Evolutionary conservation across 192 early-diverging fungal species (phyloP).

Genomic region (Podila horticola): DNA sequence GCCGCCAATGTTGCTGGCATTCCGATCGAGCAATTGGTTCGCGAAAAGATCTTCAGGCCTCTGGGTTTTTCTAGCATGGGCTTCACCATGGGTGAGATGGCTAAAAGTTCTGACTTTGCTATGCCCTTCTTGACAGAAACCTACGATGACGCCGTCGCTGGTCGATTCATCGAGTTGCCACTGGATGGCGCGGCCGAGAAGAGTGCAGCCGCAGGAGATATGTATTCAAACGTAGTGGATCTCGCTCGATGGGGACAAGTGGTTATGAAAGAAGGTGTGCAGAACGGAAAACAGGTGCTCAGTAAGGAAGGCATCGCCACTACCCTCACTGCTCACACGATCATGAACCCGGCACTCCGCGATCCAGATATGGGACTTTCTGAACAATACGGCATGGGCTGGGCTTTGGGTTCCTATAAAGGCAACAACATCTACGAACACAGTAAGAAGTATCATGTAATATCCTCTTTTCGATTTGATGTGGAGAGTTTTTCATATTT

Average conservation of each 20-base stretch:
- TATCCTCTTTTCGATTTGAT: too few relatives aligned
- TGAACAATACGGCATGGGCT: neutral
- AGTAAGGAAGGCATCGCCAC: neutral
- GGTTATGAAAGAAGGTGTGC: conserved; percentile 7
- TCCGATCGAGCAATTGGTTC: conserved; percentile 10
- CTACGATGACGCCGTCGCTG: conserved; percentile 8
- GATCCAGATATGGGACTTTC: neutral
- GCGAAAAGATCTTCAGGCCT: conserved; percentile 11
- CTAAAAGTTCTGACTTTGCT: conserved; percentile 9
- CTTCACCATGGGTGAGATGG: conserved; percentile 4
- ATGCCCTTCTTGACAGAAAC: neutral
- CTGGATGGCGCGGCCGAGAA: neutral
- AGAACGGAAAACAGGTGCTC: conserved; percentile 20
- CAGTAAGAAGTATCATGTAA: neutral
- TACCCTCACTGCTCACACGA: neutral
- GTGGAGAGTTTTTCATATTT: too few relatives aligned
- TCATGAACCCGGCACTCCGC: neutral
- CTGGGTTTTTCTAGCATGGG: conserved; percentile 11
- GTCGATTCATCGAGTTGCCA: neutral
- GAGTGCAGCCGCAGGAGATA: conserved; percentile 13
- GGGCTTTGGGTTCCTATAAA: neutral
- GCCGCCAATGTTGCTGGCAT: conserved; percentile 6
- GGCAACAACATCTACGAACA: neutral
- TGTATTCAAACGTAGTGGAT: conserved; percentile 25
- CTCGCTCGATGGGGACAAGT: conserved; percentile 6